Evolutionary conservation across 2,329 filamentous ascomycete species (phyloP).

Genomic region (Elsinoe australis): DNA sequence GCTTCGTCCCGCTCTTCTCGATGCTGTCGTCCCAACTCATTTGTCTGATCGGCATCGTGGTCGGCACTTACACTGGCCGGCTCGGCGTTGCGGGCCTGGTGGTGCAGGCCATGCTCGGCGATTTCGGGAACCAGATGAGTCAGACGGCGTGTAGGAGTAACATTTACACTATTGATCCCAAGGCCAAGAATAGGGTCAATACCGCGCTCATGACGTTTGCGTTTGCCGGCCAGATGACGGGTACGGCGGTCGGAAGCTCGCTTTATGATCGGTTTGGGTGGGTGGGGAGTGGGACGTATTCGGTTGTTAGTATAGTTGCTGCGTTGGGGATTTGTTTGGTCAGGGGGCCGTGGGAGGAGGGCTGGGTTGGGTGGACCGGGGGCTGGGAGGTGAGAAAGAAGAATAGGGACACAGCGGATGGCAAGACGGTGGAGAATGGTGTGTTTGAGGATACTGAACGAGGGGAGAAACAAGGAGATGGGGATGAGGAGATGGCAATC

Average conservation of each 20-base stretch:
- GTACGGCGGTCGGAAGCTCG: slow-evolving; percentile 47
- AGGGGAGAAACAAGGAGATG: not conserved
- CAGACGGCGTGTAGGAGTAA: slow-evolving; percentile 65
- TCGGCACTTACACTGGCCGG: slow-evolving; percentile 62
- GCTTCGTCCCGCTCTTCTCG: slow-evolving; percentile 59
- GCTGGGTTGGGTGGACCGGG: slow-evolving; percentile 56
- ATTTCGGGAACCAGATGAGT: slow-evolving; percentile 64
- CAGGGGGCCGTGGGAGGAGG: slow-evolving; percentile 49
- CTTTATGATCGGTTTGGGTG: slow-evolving; percentile 51
- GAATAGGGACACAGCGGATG: slow-evolving; percentile 34
- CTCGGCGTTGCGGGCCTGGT: slow-evolving; percentile 63
- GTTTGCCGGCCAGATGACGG: slow-evolving; percentile 68
- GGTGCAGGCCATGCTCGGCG: slow-evolving; percentile 61
- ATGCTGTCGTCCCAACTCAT: slow-evolving; percentile 55
- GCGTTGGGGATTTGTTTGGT: slow-evolving; percentile 15
- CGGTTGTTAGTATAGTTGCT: slow-evolving; percentile 45
- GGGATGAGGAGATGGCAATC: not conserved
- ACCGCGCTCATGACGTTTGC: slow-evolving; percentile 72
- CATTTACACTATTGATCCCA: slow-evolving; percentile 64
- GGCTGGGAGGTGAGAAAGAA: slow-evolving; percentile 46
- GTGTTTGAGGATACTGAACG: not conserved
- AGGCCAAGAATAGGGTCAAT: slow-evolving; percentile 66
- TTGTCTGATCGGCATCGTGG: slow-evolving; percentile 52
- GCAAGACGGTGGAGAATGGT: slow-evolving; percentile 26
- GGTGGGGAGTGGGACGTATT: slow-evolving; percentile 49